Percentiles rank a stretch among this genome's conserved stretches.
These are phyloP conservation scores for Candida labiduridarum DNA, from an alignment of 1,139 yeast genomes.

Conservation along the genomic window DNA sequence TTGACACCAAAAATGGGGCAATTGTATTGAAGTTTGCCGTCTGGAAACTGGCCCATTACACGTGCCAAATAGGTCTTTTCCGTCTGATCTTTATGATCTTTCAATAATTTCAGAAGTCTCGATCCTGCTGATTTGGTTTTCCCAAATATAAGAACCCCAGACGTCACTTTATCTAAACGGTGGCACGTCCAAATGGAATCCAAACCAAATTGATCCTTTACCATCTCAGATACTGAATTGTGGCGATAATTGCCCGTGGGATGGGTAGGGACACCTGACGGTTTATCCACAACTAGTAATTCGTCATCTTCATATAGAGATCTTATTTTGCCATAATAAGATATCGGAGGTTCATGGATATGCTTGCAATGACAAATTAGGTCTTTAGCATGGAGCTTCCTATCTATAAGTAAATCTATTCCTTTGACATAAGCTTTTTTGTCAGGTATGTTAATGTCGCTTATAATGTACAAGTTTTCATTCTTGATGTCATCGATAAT, in stretches of 20 bases:
- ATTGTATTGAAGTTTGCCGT: slow-evolving; percentile 21
- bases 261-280: slow-evolving; percentile 78
- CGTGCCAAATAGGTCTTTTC: slow-evolving; percentile 60
- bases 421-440: slow-evolving; percentile 24
- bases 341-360: slow-evolving; percentile 64
- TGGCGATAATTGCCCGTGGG: slow-evolving; percentile 69
- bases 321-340: slow-evolving; percentile 28
- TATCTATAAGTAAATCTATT: slow-evolving; percentile 21
- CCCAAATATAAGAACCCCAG: slow-evolving; percentile 69
- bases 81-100: slow-evolving; percentile 36
- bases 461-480: slow-evolving; percentile 28
- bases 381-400: slow-evolving; percentile 50
- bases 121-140: slow-evolving; percentile 48
- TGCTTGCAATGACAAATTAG: slow-evolving; percentile 50
- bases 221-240: slow-evolving; percentile 63
- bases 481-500: slow-evolving; percentile 27
- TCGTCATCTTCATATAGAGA: slow-evolving; percentile 51
- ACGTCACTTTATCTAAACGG: slow-evolving; percentile 72
- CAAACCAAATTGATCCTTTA: slow-evolving; percentile 41
- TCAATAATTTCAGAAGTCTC: slow-evolving; percentile 44
- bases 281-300: slow-evolving; percentile 67
- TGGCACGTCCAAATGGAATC: slow-evolving; percentile 59
- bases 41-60: slow-evolving; percentile 62
- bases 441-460: slow-evolving; percentile 29
- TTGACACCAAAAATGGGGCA: slow-evolving; percentile 43